A percentile compares a stretch with the other conserved stretches of the same genome.
phyloP scores from a whole-genome alignment of 2,329 filamentous ascomycete species.

The Aspergillus sp. region DNA sequence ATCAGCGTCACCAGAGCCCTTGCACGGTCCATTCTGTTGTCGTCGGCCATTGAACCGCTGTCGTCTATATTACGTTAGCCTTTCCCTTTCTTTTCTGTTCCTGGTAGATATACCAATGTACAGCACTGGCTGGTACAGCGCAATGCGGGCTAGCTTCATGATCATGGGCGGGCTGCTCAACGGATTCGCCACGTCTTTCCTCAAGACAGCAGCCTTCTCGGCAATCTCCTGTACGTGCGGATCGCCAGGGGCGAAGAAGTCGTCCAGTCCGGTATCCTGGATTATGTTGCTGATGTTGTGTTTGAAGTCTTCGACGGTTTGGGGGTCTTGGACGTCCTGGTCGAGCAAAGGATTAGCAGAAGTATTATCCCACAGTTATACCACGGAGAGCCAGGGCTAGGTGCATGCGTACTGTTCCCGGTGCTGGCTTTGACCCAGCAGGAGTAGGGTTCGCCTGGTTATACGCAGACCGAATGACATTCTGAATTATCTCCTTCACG shows the following conservation, averaged over 20 bases:
- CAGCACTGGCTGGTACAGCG: neutral
- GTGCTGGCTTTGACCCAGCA: neutral
- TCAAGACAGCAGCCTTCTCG: neutral
- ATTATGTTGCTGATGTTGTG: neutral
- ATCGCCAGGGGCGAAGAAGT: neutral
- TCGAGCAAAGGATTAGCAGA: neutral
- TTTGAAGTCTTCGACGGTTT: neutral
- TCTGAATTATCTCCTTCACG: neutral
- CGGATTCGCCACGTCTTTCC: neutral
- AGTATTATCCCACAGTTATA: neutral
- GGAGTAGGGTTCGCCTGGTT: neutral
- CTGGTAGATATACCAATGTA: slow-evolving; percentile 1
- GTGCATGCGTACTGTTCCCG: neutral
- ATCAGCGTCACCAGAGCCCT: neutral
- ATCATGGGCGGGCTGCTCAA: neutral
- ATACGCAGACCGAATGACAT: neutral
- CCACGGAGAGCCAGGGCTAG: too few relatives aligned
- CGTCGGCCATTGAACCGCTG: neutral
- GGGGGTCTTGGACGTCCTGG: neutral
- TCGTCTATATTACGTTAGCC: neutral
- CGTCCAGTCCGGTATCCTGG: neutral
- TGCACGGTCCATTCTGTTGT: neutral
- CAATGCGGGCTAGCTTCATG: neutral
- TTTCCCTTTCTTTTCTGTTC: too few relatives aligned
- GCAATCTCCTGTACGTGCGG: neutral